A percentile compares a stretch with the other conserved stretches of the same genome.
Evolutionary conservation across 2,329 filamentous ascomycete species (phyloP).

Genomic region (Stagonosporopsis cucurbitacearum): DNA sequence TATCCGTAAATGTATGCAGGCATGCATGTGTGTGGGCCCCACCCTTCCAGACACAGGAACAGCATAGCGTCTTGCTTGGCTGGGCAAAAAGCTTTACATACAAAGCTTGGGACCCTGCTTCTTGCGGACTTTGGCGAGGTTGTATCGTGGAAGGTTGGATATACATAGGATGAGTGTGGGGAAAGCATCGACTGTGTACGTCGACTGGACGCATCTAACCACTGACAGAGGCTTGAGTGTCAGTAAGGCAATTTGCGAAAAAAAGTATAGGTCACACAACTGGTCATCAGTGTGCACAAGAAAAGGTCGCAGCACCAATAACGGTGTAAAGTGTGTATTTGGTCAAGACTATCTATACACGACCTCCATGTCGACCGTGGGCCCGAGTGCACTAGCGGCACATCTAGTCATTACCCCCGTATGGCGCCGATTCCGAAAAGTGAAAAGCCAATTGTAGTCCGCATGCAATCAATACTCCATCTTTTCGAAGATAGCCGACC

Average conservation of each 20-base stretch:
- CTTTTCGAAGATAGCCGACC: slow-evolving; percentile 21
- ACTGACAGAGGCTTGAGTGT: no score
- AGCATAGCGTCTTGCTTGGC: no score
- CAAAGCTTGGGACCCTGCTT: not conserved
- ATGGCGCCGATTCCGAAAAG: slow-evolving; percentile 6
- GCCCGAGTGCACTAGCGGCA: slow-evolving; percentile 21
- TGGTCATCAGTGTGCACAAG: not conserved
- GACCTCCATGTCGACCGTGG: slow-evolving; percentile 19
- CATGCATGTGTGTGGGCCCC: no score
- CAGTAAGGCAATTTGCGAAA: no score
- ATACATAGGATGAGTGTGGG: no score
- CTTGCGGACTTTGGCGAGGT: not conserved
- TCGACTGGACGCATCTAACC: no score
- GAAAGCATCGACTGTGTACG: no score
- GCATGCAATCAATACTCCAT: slow-evolving; percentile 19
- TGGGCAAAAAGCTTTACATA: no score
- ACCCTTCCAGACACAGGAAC: no score
- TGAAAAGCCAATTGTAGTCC: slow-evolving; percentile 16
- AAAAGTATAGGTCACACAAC: no score
- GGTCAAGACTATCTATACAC: slow-evolving; percentile 30
- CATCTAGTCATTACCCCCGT: slow-evolving; percentile 20
- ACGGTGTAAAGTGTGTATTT: slow-evolving; percentile 11
- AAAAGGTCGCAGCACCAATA: not conserved
- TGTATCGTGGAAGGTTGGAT: not conserved
- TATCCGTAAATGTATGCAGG: no score